phyloP scores from a whole-genome alignment of 495 filamentous ascomycete species.

The Neurospora tetraspora region DNA sequence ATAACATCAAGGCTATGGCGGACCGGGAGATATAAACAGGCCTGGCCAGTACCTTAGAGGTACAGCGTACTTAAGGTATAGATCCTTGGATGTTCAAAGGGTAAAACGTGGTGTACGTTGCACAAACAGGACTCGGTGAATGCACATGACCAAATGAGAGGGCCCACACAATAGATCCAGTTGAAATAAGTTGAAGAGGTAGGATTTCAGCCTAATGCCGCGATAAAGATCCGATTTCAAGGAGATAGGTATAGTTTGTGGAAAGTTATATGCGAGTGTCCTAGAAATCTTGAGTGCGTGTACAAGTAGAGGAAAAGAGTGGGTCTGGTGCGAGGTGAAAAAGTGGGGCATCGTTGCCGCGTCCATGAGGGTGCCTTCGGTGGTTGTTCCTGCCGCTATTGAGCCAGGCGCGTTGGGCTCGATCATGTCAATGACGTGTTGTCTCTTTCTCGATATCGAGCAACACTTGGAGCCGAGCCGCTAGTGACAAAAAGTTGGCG shows the following conservation, averaged over 20 bases:
- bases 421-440: background rate
- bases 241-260: background rate
- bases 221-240: rapidly evolving
- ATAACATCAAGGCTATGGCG: no score
- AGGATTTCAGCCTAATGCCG: rapidly evolving
- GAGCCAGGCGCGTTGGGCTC: background rate
- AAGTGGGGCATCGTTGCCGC: background rate
- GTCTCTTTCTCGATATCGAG: background rate
- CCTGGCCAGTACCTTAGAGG: no score
- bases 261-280: background rate
- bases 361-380: background rate
- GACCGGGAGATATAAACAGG: no score
- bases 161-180: rapidly evolving
- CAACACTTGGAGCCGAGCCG: no score
- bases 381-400: background rate
- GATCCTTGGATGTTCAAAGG: background rate
- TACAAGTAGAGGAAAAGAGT: background rate
- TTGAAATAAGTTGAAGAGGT: rapidly evolving
- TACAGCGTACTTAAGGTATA: no score
- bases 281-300: background rate
- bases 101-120: background rate
- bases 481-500: no score
- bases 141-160: rapidly evolving
- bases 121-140: background rate
- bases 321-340: background rate